These are phyloP conservation scores for Epichloe sp. DNA, from an alignment of 2,329 filamentous ascomycete species.

Conservation along the genomic window DNA sequence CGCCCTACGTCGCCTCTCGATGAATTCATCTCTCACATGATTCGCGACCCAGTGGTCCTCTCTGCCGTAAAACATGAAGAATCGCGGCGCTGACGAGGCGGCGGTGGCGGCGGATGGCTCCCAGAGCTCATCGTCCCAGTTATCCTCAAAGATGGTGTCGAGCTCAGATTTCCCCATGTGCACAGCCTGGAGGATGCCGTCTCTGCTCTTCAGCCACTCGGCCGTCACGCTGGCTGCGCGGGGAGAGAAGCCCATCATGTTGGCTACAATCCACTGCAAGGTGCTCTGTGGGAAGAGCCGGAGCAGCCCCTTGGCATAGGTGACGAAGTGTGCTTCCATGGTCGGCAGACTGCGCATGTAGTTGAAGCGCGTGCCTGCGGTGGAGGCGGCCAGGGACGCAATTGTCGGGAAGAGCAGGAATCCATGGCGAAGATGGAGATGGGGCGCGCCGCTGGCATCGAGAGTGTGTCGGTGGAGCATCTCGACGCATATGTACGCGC, in stretches of 20 bases:
- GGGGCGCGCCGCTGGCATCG: constrained; percentile 18
- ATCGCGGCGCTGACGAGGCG: constrained; percentile 25
- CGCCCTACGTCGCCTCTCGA: constrained; percentile 18
- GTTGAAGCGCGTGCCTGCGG: constrained; percentile 37
- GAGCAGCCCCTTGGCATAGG: constrained; percentile 29
- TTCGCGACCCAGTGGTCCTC: constrained; percentile 51
- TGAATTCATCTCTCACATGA: constrained; percentile 41
- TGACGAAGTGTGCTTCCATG: constrained; percentile 27
- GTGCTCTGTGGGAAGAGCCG: constrained; percentile 24
- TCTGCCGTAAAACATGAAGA: constrained; percentile 47
- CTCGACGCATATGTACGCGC: constrained; percentile 58
- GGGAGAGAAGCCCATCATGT: constrained; percentile 33
- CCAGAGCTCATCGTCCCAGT: constrained; percentile 48
- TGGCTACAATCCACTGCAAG: constrained; percentile 30
- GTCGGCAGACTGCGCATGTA: constrained; percentile 28
- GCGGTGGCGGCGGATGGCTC: constrained; percentile 19
- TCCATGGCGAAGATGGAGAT: constrained; percentile 34
- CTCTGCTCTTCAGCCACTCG: constrained; percentile 39
- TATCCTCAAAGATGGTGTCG: constrained; percentile 41
- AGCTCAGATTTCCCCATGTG: constrained; percentile 49
- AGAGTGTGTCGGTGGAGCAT: constrained; percentile 44
- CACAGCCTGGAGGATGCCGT: constrained; percentile 47
- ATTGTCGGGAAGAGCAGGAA: constrained; percentile 64
- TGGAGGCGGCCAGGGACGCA: constrained; percentile 53
- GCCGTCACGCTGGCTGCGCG: constrained; percentile 37